Evolutionary conservation across 1,284 basidiomycete genomes (phyloP).

Genomic region (Somion occarium): DNA sequence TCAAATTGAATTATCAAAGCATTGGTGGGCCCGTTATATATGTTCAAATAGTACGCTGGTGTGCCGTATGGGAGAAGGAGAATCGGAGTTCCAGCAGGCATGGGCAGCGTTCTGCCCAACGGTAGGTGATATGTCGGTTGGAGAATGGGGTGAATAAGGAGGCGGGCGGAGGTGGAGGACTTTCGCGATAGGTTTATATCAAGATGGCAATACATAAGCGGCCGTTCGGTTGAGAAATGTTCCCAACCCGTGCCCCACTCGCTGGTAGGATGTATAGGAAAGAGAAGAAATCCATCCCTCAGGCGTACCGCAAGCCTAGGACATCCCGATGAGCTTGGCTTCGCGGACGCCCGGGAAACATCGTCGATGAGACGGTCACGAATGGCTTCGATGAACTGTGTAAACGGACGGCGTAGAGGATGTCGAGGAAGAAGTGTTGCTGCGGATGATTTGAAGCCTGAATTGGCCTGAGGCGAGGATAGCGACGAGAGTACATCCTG

Average conservation of each 20-base stretch:
- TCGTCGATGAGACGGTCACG: conserved; percentile 51
- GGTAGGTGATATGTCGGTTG: conserved; percentile 48
- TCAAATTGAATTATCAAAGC: conserved; percentile 60
- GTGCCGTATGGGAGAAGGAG: conserved; percentile 62
- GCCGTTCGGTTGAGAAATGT: conserved; percentile 41
- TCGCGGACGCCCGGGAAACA: conserved; percentile 36
- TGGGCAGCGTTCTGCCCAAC: conserved; percentile 35
- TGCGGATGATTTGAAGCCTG: conserved; percentile 16
- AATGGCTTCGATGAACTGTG: conserved; percentile 41
- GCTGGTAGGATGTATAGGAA: conserved; percentile 34
- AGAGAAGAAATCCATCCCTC: conserved; percentile 56
- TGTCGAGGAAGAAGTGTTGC: conserved; percentile 38
- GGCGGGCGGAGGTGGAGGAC: conserved; percentile 27
- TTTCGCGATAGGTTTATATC: conserved; percentile 44
- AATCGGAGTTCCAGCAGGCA: conserved; percentile 58
- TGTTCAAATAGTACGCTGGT: conserved; percentile 65
- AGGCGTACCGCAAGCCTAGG: conserved; percentile 36
- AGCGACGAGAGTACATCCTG: conserved; percentile 10
- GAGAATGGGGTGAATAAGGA: conserved; percentile 59
- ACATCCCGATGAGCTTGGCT: conserved; percentile 15
- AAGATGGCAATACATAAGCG: conserved; percentile 56
- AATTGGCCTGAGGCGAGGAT: conserved; percentile 17
- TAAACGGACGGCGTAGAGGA: conserved; percentile 40
- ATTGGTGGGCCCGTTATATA: conserved; percentile 59
- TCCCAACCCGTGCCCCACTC: conserved; percentile 67